Evolutionary conservation across 2,329 filamentous ascomycete genomes (phyloP), one percentile per base, ranked within the genome.

Genomic region (Pestalotiopsis sp.): DNA sequence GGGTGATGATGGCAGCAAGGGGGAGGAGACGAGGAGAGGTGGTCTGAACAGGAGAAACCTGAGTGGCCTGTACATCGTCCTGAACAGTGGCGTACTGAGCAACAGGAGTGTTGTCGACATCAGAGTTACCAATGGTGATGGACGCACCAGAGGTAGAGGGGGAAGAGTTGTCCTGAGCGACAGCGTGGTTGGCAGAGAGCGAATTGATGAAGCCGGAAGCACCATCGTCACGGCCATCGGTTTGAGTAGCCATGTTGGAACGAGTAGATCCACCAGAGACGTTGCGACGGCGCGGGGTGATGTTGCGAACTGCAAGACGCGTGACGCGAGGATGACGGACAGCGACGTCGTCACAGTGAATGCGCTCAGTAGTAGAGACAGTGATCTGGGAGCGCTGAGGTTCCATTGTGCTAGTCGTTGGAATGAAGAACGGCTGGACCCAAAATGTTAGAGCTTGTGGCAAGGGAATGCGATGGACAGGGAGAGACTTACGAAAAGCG

Each of bases 91-190:
- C 59, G n/a, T 61, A 36, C 57, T 59, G 23, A 23, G 9, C 12
- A 12, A 36, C n/a, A 12, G 59, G 31, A 41, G 31, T 20, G 31
- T 61, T 23, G n/a, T 13, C 5, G 57, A 66, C n/a, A 2, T 71
- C 68, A 20, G 82, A 67, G 20, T 76, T 41, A 1, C 65, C 61
- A 13, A 12, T 12, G 57, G 57, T 25, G 57, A 59, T 31, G 27
- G 57, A 31, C 14, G 2, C 58, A 66, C 12, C 59, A 61, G 27
- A n/a, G 31, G 27, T 11, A 61, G 59, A 25, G 20, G 59, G 13
- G n/a, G 17, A 0, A 36, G 58, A 36, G 27, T 27, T 20, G 58
- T 23, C 6, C 4, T 61, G 23, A 36, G 20, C 58, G 27, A 36
- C 25, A 17, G 7, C 20, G 7, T 13, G 36, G 31, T 36, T 12